These are phyloP conservation scores for Trametes gibbosa DNA, from an alignment of 768 basidiomycete species.

Conservation along the genomic window DNA sequence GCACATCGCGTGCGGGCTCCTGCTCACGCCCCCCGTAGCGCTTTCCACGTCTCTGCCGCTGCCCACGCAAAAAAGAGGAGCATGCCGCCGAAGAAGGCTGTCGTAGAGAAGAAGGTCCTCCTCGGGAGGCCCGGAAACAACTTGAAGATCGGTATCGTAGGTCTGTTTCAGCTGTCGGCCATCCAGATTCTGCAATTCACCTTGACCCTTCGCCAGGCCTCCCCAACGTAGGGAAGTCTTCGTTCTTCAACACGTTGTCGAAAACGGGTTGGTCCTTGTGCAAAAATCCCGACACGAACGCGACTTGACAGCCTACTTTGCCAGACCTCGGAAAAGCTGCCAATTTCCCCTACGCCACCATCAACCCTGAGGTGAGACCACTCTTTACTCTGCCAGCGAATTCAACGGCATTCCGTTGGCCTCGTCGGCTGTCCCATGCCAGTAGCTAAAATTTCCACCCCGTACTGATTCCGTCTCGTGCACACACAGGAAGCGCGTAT, in stretches of 20 bases:
- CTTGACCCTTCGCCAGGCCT: conserved; percentile 50
- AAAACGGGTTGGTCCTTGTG: conserved; percentile 63
- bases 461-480: neutral
- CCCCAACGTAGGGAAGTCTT: conserved; percentile 97
- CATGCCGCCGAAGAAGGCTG: conserved; percentile 92
- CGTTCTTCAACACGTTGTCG: conserved; percentile 97
- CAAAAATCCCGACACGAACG: neutral
- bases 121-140: conserved; percentile 95
- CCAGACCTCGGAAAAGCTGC: conserved; percentile 89
- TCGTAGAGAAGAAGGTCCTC: conserved; percentile 77
- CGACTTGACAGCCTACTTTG: conserved; percentile 14
- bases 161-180: conserved; percentile 47
- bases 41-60: conserved; percentile 12
- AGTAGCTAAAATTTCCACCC: neutral
- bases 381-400: neutral
- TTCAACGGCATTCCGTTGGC: too few relatives aligned
- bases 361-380: conserved; percentile 70
- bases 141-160: conserved; percentile 98
- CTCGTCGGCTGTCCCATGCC: neutral
- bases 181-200: conserved; percentile 5
- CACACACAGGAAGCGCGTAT: conserved; percentile 88
- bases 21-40: conserved; percentile 5
- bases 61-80: conserved; percentile 39
- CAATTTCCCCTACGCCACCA: conserved; percentile 96
- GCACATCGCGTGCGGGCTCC: neutral